Conservation (phyloP, 2,329 filamentous ascomycete species). For the Ascochyta clinopodiicola region DNA sequence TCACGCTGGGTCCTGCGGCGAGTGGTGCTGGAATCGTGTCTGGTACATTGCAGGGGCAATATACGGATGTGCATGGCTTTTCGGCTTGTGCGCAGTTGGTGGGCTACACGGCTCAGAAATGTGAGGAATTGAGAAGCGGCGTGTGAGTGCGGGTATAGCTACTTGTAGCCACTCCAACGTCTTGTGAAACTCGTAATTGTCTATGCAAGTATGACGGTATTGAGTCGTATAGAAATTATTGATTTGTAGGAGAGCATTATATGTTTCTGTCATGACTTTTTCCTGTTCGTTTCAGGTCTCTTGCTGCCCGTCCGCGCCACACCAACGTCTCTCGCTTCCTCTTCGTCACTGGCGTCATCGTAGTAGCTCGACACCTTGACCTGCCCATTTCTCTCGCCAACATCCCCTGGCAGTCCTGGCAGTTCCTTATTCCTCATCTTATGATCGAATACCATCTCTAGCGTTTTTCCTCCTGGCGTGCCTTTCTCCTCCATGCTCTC, state of each 20-base stretch:
- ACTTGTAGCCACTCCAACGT: too few species aligned
- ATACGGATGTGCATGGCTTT: neutral
- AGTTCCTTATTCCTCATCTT: slow-evolving; percentile 3
- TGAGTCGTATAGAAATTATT: neutral
- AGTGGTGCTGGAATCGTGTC: neutral
- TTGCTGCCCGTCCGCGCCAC: slow-evolving; percentile 6
- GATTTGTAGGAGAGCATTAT: neutral
- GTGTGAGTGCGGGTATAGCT: too few species aligned
- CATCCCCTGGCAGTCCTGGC: neutral
- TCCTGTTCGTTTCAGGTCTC: neutral
- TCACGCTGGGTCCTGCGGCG: neutral
- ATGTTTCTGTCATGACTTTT: neutral
- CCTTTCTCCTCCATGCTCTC: neutral
- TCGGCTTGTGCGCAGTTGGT: neutral
- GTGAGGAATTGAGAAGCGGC: neutral
- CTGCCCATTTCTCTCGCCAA: slow-evolving; percentile 5
- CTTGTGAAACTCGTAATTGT: too few species aligned
- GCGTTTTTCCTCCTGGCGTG: neutral
- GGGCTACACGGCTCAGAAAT: neutral
- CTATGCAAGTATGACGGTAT: too few species aligned
- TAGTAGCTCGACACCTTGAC: slow-evolving; percentile 13
- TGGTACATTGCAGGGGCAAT: neutral
- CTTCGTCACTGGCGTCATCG: slow-evolving; percentile 22
- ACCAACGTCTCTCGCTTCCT: slow-evolving; percentile 9
- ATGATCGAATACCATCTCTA: neutral